Evolutionary conservation across 2,329 filamentous ascomycete species (phyloP), one percentile per base, ranked within the genome.

Genomic region (Diaporthe ampelina): DNA sequence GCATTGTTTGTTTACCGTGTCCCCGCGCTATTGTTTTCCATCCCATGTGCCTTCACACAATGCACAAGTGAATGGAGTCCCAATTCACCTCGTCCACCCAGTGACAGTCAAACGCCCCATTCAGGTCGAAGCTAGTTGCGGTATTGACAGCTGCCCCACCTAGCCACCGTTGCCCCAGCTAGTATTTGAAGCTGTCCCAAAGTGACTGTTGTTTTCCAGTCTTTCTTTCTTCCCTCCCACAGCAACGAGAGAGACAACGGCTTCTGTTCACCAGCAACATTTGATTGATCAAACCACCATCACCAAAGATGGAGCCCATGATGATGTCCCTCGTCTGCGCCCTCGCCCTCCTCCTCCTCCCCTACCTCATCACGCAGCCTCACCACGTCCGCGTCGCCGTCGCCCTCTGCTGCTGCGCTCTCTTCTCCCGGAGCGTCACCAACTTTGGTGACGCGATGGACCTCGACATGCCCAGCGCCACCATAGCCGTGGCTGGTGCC

Each of bases 361-460:
- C 57, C n/a, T 71, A 54, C 69, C 17, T 63, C n/a, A 35, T 71
- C n/a, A 71, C 45, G 15, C 9, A 61, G 45, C 69, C 69, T 4
- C 26, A 32, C 7, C 48, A 71, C 9, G 48, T 71, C 45, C 50
- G 11, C 45, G 24, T 8, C 32, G 3, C 54, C 69, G 35, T 32
- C 45, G 21, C 21, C 43, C 1, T 63, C 21, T 19, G 5, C 5
- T 29, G 35, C 10, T 3, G 24, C 32, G 11, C 17, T 8, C 26
- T 15, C 3, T 37, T 54, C 32, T 21, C 7, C 29, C 15, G 13
- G 37, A 37, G 29, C 63, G 45, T 52, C 45, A 19, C 29, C 45
- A 40, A 37, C 7, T 19, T 21, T 37, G 19, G 24, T 17, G 58
- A 21, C 24, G 58, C 58, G 4, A 7, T 10, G 3, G 58, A 43